Conservation (phyloP, 2,329 filamentous ascomycete genomes). For the Colletotrichum abscissum region DNA sequence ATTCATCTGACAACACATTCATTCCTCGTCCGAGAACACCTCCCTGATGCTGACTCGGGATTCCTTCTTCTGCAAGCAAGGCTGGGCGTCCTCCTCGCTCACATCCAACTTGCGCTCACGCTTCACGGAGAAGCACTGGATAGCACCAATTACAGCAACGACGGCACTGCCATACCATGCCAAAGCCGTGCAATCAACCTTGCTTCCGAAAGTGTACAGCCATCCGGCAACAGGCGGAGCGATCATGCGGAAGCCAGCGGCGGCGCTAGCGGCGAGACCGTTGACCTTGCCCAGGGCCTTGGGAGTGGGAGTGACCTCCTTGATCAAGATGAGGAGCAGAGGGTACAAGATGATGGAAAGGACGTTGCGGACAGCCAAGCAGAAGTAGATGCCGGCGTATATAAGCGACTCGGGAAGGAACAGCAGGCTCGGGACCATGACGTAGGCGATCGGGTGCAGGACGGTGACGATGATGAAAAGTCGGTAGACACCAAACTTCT, state of each 20-base stretch:
- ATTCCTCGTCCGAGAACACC: slow-evolving; percentile 32
- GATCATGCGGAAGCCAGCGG: slow-evolving; percentile 74
- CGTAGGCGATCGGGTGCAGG: slow-evolving; percentile 71
- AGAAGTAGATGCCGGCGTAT: slow-evolving; percentile 68
- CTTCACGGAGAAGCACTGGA: slow-evolving; percentile 69
- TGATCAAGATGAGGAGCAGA: slow-evolving; percentile 74
- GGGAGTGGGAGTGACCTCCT: slow-evolving; percentile 70
- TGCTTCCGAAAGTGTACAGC: slow-evolving; percentile 70
- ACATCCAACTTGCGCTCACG: slow-evolving; percentile 39
- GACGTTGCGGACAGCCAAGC: slow-evolving; percentile 68
- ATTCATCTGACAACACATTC: slow-evolving; percentile 14
- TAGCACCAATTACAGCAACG: slow-evolving; percentile 65
- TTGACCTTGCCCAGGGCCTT: slow-evolving; percentile 73
- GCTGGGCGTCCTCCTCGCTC: slow-evolving; percentile 26
- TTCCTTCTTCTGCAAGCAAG: slow-evolving; percentile 24
- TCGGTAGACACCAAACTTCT: slow-evolving; percentile 67
- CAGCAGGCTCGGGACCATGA: slow-evolving; percentile 68
- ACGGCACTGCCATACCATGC: slow-evolving; percentile 73
- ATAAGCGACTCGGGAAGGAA: slow-evolving; percentile 63
- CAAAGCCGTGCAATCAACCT: slow-evolving; percentile 68
- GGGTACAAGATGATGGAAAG: slow-evolving; percentile 74
- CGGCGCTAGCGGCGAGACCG: slow-evolving; percentile 73
- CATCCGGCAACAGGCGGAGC: slow-evolving; percentile 74
- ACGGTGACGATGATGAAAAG: slow-evolving; percentile 69
- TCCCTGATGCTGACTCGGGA: slow-evolving; percentile 29